Percentiles rank a stretch among this genome's conserved stretches.
phyloP scores from a whole-genome alignment of 2,329 filamentous ascomycete genomes.

The Colletotrichum noveboracense region DNA sequence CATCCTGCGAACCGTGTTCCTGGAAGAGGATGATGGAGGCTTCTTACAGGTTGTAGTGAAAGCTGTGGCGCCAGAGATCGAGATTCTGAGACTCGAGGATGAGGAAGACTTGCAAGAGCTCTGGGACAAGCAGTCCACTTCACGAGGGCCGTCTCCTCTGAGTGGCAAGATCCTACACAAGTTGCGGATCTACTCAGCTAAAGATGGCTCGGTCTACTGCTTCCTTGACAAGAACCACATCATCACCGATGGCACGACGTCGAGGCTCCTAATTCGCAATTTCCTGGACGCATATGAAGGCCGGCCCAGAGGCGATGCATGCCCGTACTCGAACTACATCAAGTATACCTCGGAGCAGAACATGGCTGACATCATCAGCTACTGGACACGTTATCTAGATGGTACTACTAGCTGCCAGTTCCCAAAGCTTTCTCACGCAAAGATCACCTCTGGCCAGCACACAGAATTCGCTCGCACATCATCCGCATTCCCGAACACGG shows the following conservation, averaged over 20 bases:
- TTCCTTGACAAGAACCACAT: slow-evolving; percentile 4
- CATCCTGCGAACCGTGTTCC: neutral
- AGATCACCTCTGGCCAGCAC: neutral
- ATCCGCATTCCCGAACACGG: neutral
- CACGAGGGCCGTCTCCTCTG: neutral
- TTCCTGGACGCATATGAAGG: neutral
- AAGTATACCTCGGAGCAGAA: neutral
- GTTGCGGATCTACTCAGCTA: neutral
- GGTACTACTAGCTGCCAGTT: neutral
- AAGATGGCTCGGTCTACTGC: neutral
- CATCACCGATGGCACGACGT: slow-evolving; percentile 7
- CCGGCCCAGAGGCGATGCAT: neutral
- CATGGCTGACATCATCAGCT: neutral
- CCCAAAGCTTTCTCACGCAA: neutral
- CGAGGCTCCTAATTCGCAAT: neutral
- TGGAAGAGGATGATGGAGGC: neutral
- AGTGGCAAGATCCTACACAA: neutral
- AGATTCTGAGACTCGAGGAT: neutral
- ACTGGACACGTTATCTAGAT: neutral
- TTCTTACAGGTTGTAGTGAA: neutral
- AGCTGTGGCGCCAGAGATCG: neutral
- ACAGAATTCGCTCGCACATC: neutral
- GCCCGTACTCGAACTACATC: neutral
- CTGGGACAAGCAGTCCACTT: neutral
- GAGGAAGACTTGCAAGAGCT: neutral